These are phyloP conservation scores for Kwoniella botswanensis DNA, from an alignment of 768 basidiomycete genomes.

Conservation along the genomic window DNA sequence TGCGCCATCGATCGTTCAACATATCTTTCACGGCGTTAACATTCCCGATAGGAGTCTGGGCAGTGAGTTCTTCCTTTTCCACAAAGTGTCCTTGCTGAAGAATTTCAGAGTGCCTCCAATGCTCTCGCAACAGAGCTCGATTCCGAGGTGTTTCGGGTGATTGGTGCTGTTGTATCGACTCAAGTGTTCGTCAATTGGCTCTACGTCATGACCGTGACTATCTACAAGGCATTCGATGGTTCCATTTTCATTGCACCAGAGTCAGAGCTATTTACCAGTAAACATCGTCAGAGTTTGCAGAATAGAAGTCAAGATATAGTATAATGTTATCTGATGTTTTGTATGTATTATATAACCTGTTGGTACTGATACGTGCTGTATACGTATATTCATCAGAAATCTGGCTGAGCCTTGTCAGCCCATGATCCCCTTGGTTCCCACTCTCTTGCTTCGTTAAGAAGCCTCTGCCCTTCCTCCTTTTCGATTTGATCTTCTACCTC, in stretches of 20 bases:
- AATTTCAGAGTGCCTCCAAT: slow-evolving; percentile 39
- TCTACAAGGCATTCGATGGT: slow-evolving; percentile 41
- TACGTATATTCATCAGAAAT: slow-evolving; percentile 11
- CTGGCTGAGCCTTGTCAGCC: slow-evolving; percentile 54
- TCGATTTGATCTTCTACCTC: slow-evolving; percentile 38
- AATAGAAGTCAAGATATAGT: not conserved
- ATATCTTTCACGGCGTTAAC: slow-evolving; percentile 49
- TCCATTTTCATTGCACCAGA: slow-evolving; percentile 48
- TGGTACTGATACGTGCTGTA: not conserved
- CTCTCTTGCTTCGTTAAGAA: slow-evolving; percentile 24
- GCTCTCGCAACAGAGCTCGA: slow-evolving; percentile 49
- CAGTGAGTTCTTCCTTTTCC: slow-evolving; percentile 12
- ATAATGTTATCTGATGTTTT: not conserved
- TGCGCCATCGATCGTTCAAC: slow-evolving; percentile 32
- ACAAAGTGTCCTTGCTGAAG: not conserved
- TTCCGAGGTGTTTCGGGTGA: slow-evolving; percentile 48
- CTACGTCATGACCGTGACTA: slow-evolving; percentile 42
- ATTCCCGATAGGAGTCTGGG: slow-evolving; percentile 53
- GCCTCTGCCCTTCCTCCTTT: slow-evolving; percentile 32
- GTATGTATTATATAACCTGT: not conserved
- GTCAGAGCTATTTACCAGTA: slow-evolving; percentile 13
- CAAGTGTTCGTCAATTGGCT: slow-evolving; percentile 52
- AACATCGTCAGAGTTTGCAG: not conserved
- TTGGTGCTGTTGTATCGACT: slow-evolving; percentile 46
- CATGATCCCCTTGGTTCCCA: slow-evolving; percentile 56